These are phyloP conservation scores for Prunus mira DNA, from an alignment of 306 rosid genomes.

Conservation along the genomic window DNA sequence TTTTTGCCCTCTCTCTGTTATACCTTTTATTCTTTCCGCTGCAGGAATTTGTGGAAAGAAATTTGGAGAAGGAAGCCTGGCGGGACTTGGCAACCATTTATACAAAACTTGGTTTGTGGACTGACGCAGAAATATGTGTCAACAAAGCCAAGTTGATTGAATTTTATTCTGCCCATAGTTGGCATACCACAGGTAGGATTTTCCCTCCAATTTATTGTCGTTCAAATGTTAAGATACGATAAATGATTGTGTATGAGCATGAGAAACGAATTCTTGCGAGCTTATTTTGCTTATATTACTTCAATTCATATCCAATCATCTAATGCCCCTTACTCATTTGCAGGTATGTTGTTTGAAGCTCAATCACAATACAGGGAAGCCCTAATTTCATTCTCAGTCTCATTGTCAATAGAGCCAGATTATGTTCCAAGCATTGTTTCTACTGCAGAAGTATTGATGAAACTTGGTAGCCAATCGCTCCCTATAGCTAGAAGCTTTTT, in stretches of 20 bases:
- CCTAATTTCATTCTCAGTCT: constrained; percentile 56
- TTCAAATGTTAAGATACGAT: background rate
- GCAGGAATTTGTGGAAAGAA: constrained; percentile 54
- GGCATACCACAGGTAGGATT: constrained; percentile 66
- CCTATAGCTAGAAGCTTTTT: constrained; percentile 76
- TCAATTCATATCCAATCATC: background rate
- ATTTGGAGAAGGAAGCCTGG: constrained; percentile 70
- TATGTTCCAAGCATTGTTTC: constrained; percentile 71
- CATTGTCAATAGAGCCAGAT: constrained; percentile 72
- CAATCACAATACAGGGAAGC: constrained; percentile 62
- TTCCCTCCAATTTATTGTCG: background rate
- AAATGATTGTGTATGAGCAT: constrained; percentile 3
- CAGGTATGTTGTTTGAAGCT: constrained; percentile 64
- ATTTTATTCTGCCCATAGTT: constrained; percentile 55
- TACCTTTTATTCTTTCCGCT: constrained; percentile 14
- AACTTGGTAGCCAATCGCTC: constrained; percentile 50
- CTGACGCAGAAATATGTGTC: constrained; percentile 76
- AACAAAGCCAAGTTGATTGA: constrained; percentile 61
- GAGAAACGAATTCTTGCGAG: background rate
- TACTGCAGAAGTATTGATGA: constrained; percentile 59
- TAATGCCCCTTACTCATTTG: background rate
- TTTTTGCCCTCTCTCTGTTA: background rate
- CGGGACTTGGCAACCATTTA: constrained; percentile 75
- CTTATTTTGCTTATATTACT: background rate
- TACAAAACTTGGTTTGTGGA: constrained; percentile 47